Percentiles rank a stretch among this genome's conserved stretches.
phyloP scores from a whole-genome alignment of 2,329 filamentous ascomycete genomes.

The Capronia epimyces region DNA sequence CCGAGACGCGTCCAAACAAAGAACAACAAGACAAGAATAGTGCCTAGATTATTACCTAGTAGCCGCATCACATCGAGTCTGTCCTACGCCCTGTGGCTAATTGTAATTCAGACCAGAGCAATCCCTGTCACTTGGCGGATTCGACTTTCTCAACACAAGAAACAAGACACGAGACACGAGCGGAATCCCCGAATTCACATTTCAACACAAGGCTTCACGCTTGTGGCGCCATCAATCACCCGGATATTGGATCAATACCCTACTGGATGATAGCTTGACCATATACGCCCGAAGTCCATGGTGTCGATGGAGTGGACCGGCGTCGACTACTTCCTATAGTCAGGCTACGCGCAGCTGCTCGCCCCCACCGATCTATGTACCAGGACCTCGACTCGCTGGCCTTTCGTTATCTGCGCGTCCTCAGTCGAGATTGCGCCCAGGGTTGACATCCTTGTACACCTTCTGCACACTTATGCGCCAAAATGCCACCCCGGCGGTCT shows the following conservation, averaged over 20 bases:
- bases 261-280: not conserved
- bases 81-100: too few relatives aligned
- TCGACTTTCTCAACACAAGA: too few relatives aligned
- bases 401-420: too few relatives aligned
- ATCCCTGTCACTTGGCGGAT: too few relatives aligned
- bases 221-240: too few relatives aligned
- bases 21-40: not conserved
- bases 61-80: too few relatives aligned
- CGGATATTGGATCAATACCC: not conserved
- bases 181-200: too few relatives aligned
- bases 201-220: too few relatives aligned
- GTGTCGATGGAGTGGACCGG: not conserved
- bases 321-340: not conserved
- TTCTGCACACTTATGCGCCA: not conserved
- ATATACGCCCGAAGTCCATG: not conserved
- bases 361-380: not conserved
- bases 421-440: not conserved
- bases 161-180: too few relatives aligned
- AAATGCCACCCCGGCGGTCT: conserved; percentile 25
- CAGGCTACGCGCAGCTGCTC: too few relatives aligned
- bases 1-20: not conserved
- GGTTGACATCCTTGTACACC: not conserved
- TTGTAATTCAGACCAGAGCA: too few relatives aligned
- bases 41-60: not conserved
- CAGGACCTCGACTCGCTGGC: too few relatives aligned